These are phyloP conservation scores for Trypanosoma platydactyli DNA, from an alignment of 208 protist genomes.

Conservation along the genomic window DNA sequence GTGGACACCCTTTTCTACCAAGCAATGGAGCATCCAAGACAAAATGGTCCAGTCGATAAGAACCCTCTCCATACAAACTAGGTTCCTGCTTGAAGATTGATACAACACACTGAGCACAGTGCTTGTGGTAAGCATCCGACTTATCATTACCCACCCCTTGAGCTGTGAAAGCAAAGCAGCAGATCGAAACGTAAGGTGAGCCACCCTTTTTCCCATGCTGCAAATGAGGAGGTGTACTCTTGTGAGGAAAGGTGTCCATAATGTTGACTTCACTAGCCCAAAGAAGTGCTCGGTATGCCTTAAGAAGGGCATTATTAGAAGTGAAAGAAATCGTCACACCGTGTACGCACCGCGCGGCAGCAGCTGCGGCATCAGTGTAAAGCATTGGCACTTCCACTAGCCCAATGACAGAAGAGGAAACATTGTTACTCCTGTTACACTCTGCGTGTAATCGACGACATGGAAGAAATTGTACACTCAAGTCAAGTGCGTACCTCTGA, in stretches of 20 bases:
- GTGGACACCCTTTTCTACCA: not conserved
- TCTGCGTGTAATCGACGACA: conserved; percentile 36
- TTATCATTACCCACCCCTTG: conserved; percentile 4
- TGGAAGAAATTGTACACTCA: conserved; percentile 73
- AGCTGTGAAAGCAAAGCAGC: conserved; percentile 55
- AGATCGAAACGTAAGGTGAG: conserved; percentile 42
- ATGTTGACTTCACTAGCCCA: conserved; percentile 87
- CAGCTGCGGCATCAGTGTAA: conserved; percentile 42
- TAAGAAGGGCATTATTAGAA: conserved; percentile 69
- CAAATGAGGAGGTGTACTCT: conserved; percentile 1
- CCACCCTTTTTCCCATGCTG: conserved; percentile 15
- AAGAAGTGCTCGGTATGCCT: conserved; percentile 77
- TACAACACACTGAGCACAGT: conserved; percentile 10
- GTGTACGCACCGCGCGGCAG: conserved; percentile 52
- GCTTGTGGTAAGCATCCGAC: not conserved
- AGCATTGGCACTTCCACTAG: conserved; percentile 72
- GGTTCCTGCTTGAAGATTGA: conserved; percentile 1
- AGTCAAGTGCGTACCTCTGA: conserved; percentile 65
- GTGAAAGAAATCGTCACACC: conserved; percentile 71
- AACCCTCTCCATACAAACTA: not conserved
- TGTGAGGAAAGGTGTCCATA: conserved; percentile 32
- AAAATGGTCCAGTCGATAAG: conserved; percentile 17
- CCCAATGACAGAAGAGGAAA: not conserved
- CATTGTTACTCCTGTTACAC: conserved; percentile 39
- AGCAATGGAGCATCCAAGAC: not conserved